Base-by-base conservation (phyloP, 2,329 filamentous ascomycete genomes). In the Ceratocystis papillata region DNA sequence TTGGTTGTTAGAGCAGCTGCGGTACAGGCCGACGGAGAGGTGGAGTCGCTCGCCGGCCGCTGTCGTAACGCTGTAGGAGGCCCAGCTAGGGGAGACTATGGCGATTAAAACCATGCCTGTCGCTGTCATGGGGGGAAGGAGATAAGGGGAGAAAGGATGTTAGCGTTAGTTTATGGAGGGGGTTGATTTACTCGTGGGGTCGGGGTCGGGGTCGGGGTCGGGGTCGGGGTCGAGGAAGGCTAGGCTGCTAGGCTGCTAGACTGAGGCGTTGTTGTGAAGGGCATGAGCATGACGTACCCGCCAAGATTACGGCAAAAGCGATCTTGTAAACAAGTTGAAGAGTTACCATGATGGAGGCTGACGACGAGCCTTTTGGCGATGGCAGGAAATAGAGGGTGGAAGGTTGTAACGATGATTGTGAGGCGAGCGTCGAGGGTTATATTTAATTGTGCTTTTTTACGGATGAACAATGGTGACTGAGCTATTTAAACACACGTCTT, bases 1-100 rank as follows among this genome's bases (percentile, higher is more conserved):
- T n/a, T 78, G 76, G 62, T 83, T 79, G 67, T 83, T 87, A 65
- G 87, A 88, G 77, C 93, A 99, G 73, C 85, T 86, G 71, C 82
- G 83, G 76, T 96, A 89, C 59, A 99, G 83, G 67, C 93, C 93
- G 73, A 91, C 84, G 69, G 81, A 83, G 70, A 85, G 82, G 69
- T 78, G 77, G 69, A 80, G 78, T 45, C 73, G 77, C 67, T 77
- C 75, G 72, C 79, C 78, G 45, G 76, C 72, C 63, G 79, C 75
- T 20, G 79, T 78, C 6, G 78, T 79, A 53, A 84, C 81, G 55
- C 80, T 77, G 74, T 83, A 90, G 65, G 81, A 80, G 63, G 91
- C 78, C 89, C 89, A 94, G 75, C 83, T 79, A 17, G 89, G 87
- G 60, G 87, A 79, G 68, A 83, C 77, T 70, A 90, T 87, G 65